These are phyloP conservation scores for Pilaira anomala DNA, from an alignment of 192 early-diverging fungal genomes.

Conservation along the genomic window DNA sequence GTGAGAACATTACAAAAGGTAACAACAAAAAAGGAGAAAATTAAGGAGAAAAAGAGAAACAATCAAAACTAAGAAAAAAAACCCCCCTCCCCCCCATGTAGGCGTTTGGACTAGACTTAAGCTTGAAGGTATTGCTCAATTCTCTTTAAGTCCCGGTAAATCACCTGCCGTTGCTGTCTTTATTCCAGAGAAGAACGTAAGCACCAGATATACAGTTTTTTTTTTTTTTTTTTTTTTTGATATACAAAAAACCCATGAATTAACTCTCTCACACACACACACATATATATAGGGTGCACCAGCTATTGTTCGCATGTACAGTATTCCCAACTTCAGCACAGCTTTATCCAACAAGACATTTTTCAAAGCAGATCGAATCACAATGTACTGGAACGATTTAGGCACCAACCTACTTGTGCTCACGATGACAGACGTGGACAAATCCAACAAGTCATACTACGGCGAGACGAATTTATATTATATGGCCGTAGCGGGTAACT, in stretches of 20 bases:
- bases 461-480: constrained; percentile 95
- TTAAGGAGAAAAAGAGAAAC: too few relatives aligned
- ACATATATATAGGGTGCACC: constrained; percentile 57
- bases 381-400: constrained; percentile 91
- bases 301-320: constrained; percentile 84
- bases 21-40: constrained; percentile 3
- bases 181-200: constrained; percentile 76
- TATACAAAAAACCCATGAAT: not conserved
- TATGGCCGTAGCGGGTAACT: constrained; percentile 85
- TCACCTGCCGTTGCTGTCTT: constrained; percentile 83
- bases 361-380: constrained; percentile 89
- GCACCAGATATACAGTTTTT: too few relatives aligned
- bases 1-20: constrained; percentile 57
- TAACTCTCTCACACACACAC: not conserved
- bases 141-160: constrained; percentile 88
- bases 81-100: too few relatives aligned
- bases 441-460: constrained; percentile 94
- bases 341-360: constrained; percentile 89
- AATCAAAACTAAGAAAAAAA: not conserved
- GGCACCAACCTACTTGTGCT: constrained; percentile 87
- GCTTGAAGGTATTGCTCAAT: constrained; percentile 75
- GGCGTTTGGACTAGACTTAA: constrained; percentile 53
- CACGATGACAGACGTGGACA: constrained; percentile 94
- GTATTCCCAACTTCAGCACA: constrained; percentile 67
- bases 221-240: too few relatives aligned